A percentile compares a stretch with the other conserved stretches of the same genome.
These are phyloP conservation scores for Vitis amurensis DNA, from an alignment of 164 flowering plant genomes.

Conservation along the genomic window DNA sequence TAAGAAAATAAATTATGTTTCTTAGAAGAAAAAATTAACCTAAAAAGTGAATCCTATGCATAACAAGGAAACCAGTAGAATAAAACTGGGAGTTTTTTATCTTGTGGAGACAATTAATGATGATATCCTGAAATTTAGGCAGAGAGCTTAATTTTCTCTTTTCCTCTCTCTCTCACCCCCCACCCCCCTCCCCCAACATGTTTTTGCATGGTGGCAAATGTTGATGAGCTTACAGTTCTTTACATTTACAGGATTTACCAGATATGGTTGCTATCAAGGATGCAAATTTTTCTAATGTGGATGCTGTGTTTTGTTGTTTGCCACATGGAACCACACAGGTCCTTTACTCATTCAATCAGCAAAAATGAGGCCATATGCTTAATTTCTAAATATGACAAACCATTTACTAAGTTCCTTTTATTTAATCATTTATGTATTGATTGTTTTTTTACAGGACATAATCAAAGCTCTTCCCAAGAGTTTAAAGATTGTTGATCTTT, in stretches of 20 bases:
- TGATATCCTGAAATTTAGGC: not conserved
- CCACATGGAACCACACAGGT: conserved; percentile 99
- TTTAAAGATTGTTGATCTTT: conserved; percentile 92
- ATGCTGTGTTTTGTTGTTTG: conserved; percentile 98
- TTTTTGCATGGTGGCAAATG: not conserved
- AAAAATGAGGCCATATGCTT: too few species aligned
- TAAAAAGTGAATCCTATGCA: not conserved
- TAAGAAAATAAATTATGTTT: not conserved
- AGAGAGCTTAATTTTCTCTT: not conserved
- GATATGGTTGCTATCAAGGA: conserved; percentile 80
- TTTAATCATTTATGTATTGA: not conserved
- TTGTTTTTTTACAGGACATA: conserved; percentile 61
- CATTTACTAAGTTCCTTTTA: not conserved
- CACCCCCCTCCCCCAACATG: not conserved
- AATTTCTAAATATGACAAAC: not conserved
- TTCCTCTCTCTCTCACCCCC: not conserved
- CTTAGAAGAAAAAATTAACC: not conserved
- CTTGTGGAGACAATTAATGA: not conserved
- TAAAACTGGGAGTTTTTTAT: not conserved
- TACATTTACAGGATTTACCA: conserved; percentile 66
- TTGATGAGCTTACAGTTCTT: not conserved
- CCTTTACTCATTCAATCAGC: not conserved
- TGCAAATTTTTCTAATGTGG: conserved; percentile 88
- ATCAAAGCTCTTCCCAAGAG: conserved; percentile 79
- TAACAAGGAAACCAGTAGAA: not conserved